A percentile compares a stretch with the other conserved stretches of the same genome.
Conservation (phyloP, 192 early-diverging fungal species). For the Piromyces sp. region DNA sequence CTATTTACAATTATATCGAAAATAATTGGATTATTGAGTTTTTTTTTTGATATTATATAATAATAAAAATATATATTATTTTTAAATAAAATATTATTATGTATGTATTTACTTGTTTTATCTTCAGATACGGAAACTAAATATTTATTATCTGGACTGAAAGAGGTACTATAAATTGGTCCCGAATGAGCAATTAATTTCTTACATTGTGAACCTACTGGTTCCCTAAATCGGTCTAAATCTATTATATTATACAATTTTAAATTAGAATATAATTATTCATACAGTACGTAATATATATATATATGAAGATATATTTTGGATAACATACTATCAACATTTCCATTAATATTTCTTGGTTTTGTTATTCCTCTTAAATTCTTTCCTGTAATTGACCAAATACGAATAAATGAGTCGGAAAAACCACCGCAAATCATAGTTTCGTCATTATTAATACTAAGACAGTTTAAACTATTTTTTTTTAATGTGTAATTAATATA, state of each 20-base stretch:
- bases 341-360: neutral
- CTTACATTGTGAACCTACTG: slow-evolving; percentile 30
- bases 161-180: slow-evolving; percentile 69
- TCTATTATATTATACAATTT: too few species aligned
- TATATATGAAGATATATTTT: too few species aligned
- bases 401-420: slow-evolving; percentile 76
- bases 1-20: slow-evolving; percentile 19
- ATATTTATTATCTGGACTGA: slow-evolving; percentile 71
- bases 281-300: too few species aligned
- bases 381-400: slow-evolving; percentile 36
- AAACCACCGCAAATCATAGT: slow-evolving; percentile 76
- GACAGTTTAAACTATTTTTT: slow-evolving; percentile 57
- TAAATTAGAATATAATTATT: too few species aligned
- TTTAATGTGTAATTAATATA: too few species aligned
- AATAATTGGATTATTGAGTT: too few species aligned
- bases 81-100: too few species aligned
- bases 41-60: too few species aligned
- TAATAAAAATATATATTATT: too few species aligned
- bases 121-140: slow-evolving; percentile 84
- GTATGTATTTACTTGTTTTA: slow-evolving; percentile 41
- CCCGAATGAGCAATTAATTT: slow-evolving; percentile 79
- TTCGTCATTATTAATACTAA: slow-evolving; percentile 64
- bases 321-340: slow-evolving; percentile 2
- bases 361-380: neutral
- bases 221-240: slow-evolving; percentile 39